A percentile compares a stretch with the other conserved stretches of the same genome.
These are phyloP conservation scores for Leishmania tarentolae DNA, from an alignment of 208 protist species.

Conservation along the genomic window DNA sequence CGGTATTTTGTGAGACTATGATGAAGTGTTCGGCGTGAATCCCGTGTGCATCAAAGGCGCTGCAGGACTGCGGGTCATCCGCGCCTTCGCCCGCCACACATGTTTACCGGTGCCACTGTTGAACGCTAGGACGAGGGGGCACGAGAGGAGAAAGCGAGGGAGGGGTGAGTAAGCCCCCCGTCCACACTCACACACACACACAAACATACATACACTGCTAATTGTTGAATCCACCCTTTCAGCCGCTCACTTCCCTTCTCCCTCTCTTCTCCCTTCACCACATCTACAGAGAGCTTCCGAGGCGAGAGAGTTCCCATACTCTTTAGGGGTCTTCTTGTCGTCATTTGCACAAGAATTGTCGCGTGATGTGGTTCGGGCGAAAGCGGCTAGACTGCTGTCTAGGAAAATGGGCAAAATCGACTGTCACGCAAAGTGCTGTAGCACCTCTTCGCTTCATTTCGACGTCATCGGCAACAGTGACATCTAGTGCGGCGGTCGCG, in stretches of 20 bases:
- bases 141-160: not conserved
- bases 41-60: not conserved
- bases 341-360: not conserved
- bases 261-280: not conserved
- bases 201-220: too few species aligned
- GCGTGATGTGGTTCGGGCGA: not conserved
- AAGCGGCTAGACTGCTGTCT: slow-evolving; percentile 1
- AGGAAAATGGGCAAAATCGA: not conserved
- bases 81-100: not conserved
- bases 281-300: not conserved
- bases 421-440: not conserved
- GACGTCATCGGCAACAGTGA: not conserved
- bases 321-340: not conserved
- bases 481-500: not conserved
- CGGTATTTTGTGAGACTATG: not conserved
- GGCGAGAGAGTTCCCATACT: not conserved
- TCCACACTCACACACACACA: not conserved
- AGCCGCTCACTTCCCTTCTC: not conserved
- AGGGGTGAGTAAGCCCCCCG: not conserved
- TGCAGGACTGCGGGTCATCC: too few species aligned
- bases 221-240: not conserved
- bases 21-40: not conserved
- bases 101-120: not conserved
- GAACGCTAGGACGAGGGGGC: not conserved
- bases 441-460: slow-evolving; percentile 2